phyloP scores from a whole-genome alignment of 495 filamentous ascomycete species.

The Neurospora hispaniola region DNA sequence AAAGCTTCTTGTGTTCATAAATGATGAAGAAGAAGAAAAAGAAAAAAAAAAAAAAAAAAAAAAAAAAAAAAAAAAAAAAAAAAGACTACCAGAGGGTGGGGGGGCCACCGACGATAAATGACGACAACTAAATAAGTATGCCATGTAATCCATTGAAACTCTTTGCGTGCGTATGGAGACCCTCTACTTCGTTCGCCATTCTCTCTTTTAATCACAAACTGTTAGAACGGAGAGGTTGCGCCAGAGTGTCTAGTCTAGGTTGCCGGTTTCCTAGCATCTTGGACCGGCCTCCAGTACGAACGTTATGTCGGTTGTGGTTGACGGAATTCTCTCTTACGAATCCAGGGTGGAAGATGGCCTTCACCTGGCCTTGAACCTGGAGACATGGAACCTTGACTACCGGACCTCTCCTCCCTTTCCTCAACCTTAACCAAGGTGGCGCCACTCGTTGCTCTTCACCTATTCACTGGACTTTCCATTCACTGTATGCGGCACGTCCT shows the following conservation, averaged over 20 bases:
- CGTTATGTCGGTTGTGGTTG: background rate
- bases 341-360: background rate
- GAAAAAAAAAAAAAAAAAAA: too few species aligned
- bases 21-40: too few species aligned
- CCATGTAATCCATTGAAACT: background rate
- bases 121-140: background rate
- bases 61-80: too few species aligned
- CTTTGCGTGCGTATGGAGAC: background rate
- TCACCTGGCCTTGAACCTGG: background rate
- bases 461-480: background rate
- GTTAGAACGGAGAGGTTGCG: background rate
- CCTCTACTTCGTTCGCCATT: background rate
- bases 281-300: background rate
- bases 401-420: background rate
- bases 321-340: background rate
- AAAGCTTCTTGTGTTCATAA: too few species aligned
- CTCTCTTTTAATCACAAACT: background rate
- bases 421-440: background rate
- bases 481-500: background rate
- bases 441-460: background rate
- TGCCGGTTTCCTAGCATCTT: background rate
- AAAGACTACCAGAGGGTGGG: too few species aligned
- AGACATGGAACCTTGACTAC: background rate
- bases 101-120: background rate
- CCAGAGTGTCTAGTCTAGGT: background rate